Base-by-base conservation (phyloP, 257 asterid genomes). In the Solanum phureja region DNA sequence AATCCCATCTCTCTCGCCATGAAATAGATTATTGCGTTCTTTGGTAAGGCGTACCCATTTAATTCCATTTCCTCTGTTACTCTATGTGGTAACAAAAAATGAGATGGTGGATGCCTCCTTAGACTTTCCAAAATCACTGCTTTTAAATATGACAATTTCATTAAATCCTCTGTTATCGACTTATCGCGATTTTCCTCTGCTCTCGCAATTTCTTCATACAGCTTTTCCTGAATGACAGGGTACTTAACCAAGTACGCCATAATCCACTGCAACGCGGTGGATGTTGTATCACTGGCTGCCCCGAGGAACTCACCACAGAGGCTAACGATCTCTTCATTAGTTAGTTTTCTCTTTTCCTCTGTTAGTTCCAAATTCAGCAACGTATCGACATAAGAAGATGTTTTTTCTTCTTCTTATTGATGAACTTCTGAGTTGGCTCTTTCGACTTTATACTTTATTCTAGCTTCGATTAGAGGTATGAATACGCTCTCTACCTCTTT, bases 221-320 rank as follows among this genome's bases (percentile, higher is more conserved):
- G 49, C 42, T 89, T 77, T 31, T 72, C 76, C 13, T 89, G 90
- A 56, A 89, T 69, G 3, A 18, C 35, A 82, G 87, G 90, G 14
- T 85, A n/a, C 82, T 89, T 89, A 3, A 87, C 91, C 87, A 89
- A 46, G 74, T 83, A 83, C n/a, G 89, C 90, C 92, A 90, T 88
- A 19, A 88, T 88, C 92, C 89, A 90, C 24, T 90, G 85, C 49
- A 90, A 72, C 3, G 88, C 81, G 1, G 88, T 86, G 71, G 84
- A 37, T 1, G 90, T 73, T 8, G 88, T 90, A 66, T 90, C 88
- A 0, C 87, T 74, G 12, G 89, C 90, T 7, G 85, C 75, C 7
- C 24, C 73, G 14, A 90, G 88, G 52, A 88, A 90, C 68, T 90
- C 89, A 21, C 33, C 33, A 33, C 89, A 86, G 8, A 90, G 87